Percentiles rank a stretch among this genome's conserved stretches.
Evolutionary conservation across 1,139 yeast species (phyloP).

Genomic region (Scheffersomyces parashehatae): DNA sequence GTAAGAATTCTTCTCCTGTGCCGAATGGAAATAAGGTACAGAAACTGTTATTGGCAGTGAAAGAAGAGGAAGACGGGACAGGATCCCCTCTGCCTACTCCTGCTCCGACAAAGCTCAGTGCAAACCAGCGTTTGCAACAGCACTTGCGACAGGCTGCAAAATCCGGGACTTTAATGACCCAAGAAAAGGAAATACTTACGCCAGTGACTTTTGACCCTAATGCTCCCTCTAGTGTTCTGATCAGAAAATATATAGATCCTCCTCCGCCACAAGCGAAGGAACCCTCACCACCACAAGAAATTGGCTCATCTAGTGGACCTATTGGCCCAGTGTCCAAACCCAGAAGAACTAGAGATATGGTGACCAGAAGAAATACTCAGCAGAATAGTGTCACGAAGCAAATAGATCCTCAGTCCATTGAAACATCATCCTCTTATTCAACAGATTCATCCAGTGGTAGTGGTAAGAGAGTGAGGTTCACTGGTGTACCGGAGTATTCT

Average conservation of each 20-base stretch:
- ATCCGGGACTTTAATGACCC: conserved; percentile 41
- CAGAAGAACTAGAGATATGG: conserved; percentile 26
- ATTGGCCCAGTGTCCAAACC: conserved; percentile 1
- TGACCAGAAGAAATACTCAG: conserved; percentile 35
- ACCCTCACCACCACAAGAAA: background rate
- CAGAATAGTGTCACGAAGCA: conserved; percentile 27
- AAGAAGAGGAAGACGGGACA: conserved; percentile 21
- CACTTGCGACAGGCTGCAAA: conserved; percentile 43
- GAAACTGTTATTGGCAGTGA: conserved; percentile 20
- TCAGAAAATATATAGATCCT: conserved; percentile 21
- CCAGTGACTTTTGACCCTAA: conserved; percentile 46
- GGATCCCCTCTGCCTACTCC: conserved; percentile 5
- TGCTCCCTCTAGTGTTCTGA: conserved; percentile 30
- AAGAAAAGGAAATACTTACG: conserved; percentile 36
- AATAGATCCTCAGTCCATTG: conserved; percentile 9
- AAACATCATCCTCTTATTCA: conserved; percentile 11
- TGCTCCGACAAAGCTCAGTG: conserved; percentile 23
- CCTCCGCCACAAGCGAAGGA: conserved; percentile 11
- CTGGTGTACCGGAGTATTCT: conserved; percentile 52
- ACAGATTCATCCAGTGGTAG: conserved; percentile 9
- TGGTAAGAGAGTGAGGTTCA: conserved; percentile 49
- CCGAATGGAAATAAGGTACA: conserved; percentile 12
- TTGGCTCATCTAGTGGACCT: background rate
- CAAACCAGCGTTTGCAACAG: conserved; percentile 42
- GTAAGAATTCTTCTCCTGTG: conserved; percentile 2